These are phyloP conservation scores for Podospora pseudocomata DNA, from an alignment of 495 filamentous ascomycete genomes.

Conservation along the genomic window DNA sequence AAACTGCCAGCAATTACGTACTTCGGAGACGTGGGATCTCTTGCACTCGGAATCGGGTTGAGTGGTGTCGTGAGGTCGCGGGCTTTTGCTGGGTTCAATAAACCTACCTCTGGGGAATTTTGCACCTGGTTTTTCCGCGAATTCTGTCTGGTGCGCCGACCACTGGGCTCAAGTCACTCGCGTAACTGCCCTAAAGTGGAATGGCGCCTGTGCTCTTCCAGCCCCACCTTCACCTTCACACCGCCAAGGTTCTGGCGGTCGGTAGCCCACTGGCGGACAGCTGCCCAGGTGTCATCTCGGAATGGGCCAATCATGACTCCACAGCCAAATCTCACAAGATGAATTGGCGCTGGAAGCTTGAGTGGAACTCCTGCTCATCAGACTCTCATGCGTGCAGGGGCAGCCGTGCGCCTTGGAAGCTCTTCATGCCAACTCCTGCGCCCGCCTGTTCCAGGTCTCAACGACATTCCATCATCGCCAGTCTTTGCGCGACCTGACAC, in stretches of 20 bases:
- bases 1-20: slow-evolving; percentile 26
- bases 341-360: slow-evolving; percentile 3
- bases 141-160: slow-evolving; percentile 33
- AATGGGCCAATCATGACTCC: slow-evolving; percentile 8
- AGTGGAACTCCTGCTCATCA: slow-evolving; percentile 12
- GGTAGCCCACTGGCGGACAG: slow-evolving; percentile 7
- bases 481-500: slow-evolving; percentile 1
- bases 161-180: slow-evolving; percentile 31
- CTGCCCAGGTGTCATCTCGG: neutral
- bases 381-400: slow-evolving; percentile 11
- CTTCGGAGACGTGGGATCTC: slow-evolving; percentile 33
- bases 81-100: slow-evolving; percentile 28
- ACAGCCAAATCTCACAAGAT: slow-evolving; percentile 14
- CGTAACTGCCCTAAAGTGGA: slow-evolving; percentile 30
- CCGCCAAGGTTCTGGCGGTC: slow-evolving; percentile 9
- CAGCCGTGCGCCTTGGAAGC: slow-evolving; percentile 8
- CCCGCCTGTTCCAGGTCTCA: slow-evolving; percentile 3
- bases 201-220: slow-evolving; percentile 14
- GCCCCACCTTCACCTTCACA: slow-evolving; percentile 6
- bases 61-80: slow-evolving; percentile 34
- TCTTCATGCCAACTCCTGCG: slow-evolving; percentile 15
- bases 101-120: slow-evolving; percentile 33
- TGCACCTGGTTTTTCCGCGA: slow-evolving; percentile 34
- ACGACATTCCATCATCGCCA: slow-evolving; percentile 10
- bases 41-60: slow-evolving; percentile 28